Base-by-base conservation (phyloP, 75 land plant species). In the Selaginella tamariscina region DNA sequence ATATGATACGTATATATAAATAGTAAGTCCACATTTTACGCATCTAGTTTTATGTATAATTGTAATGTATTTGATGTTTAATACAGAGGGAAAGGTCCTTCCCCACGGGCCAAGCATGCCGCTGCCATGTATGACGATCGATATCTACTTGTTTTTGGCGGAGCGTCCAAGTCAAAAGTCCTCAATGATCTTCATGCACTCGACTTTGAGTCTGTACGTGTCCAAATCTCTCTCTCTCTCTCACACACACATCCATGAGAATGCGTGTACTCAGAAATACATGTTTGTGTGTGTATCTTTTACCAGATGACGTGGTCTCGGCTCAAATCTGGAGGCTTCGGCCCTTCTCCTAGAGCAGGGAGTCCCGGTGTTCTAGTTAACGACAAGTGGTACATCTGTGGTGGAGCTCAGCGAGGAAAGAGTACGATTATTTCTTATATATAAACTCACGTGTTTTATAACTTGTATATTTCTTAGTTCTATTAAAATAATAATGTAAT, bases 241-340 rank as follows among this genome's bases (percentile, higher is more conserved):
- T 39, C 49, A 5, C 11, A 39, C 15, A 39, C 15, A 5, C 49
- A n/a, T n/a, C n/a, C n/a, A n/a, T n/a, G n/a, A n/a, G n/a, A n/a
- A n/a, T n/a, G n/a, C n/a, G n/a, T n/a, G n/a, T n/a, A n/a, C n/a
- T n/a, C n/a, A n/a, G n/a, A n/a, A n/a, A n/a, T n/a, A n/a, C n/a
- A n/a, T n/a, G n/a, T n/a, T n/a, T n/a, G n/a, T n/a, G n/a, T n/a
- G n/a, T n/a, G n/a, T n/a, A 49, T 49, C 18, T 5, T 23, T 59
- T 69, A 66, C 15, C 65, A 94, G 98, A 94, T 94, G 98, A 74
- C 79, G 44, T 94, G 98, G 96, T 80, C 98, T 30, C 78, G 82
- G 70, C 74, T 94, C 21, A 90, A 90, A 70, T 66, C 79, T 2
- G 76, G 69, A 56, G 96, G 96, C 32, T 73, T 69, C 15, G 78